These are phyloP conservation scores for Hypoxylon sp. DNA, from an alignment of 2,329 filamentous ascomycete species.

Conservation along the genomic window DNA sequence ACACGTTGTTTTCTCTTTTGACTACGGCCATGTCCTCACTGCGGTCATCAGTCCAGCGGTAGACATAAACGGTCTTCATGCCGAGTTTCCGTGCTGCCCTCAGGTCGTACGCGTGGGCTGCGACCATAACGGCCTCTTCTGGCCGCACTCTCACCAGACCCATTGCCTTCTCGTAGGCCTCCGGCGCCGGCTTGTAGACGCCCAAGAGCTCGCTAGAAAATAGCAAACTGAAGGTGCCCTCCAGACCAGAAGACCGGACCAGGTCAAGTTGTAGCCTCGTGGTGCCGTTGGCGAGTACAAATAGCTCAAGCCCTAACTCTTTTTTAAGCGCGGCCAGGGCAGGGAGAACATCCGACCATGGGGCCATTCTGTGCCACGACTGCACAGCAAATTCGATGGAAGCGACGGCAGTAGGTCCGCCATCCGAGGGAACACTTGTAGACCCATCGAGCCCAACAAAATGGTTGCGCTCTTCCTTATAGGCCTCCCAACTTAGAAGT, in stretches of 20 bases:
- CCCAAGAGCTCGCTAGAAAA: constrained; percentile 67
- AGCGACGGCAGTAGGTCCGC: constrained; percentile 17
- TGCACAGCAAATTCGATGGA: constrained; percentile 49
- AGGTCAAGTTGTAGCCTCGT: constrained; percentile 69
- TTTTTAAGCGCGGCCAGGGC: constrained; percentile 59
- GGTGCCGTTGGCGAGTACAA: constrained; percentile 69
- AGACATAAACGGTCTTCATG: constrained; percentile 67
- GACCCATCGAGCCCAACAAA: constrained; percentile 42
- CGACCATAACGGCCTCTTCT: constrained; percentile 66
- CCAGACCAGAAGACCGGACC: constrained; percentile 61
- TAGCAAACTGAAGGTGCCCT: constrained; percentile 62
- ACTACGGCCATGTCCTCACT: constrained; percentile 61
- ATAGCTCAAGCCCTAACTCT: constrained; percentile 58
- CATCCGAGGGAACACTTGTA: constrained; percentile 30
- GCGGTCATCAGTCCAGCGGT: constrained; percentile 68
- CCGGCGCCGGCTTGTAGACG: constrained; percentile 63
- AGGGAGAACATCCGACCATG: constrained; percentile 65
- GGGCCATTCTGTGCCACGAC: constrained; percentile 64
- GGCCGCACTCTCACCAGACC: constrained; percentile 60
- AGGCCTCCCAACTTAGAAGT: constrained; percentile 58
- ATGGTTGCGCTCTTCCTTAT: constrained; percentile 35
- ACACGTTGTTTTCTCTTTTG: constrained; percentile 58
- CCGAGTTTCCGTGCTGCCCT: constrained; percentile 64
- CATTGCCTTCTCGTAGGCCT: constrained; percentile 63
- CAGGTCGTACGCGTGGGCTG: constrained; percentile 69